A percentile compares a stretch with the other conserved stretches of the same genome.
Evolutionary conservation across 306 rosid species (phyloP).

Genomic region (Styphnolobium japonicum): DNA sequence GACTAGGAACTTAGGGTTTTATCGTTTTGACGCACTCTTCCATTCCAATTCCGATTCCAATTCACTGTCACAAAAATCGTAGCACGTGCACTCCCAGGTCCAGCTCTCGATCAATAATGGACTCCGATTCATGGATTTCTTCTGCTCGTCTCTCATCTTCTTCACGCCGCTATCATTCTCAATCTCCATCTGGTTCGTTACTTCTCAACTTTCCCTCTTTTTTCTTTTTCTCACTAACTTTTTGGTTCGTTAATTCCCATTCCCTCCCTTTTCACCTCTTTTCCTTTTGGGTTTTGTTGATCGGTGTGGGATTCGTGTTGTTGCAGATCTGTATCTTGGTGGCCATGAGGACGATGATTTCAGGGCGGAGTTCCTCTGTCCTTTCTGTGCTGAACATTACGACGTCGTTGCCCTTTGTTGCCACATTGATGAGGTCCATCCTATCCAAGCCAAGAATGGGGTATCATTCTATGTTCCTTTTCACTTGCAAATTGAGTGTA

Average conservation of each 20-base stretch:
- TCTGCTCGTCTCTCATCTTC: slow-evolving; percentile 42
- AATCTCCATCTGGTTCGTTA: slow-evolving; percentile 65
- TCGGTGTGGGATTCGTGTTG: neutral
- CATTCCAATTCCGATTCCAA: neutral
- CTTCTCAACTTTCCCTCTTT: neutral
- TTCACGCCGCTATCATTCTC: slow-evolving; percentile 44
- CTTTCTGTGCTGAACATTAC: slow-evolving; percentile 73
- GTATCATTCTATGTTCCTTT: slow-evolving; percentile 13
- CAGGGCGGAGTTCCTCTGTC: slow-evolving; percentile 67
- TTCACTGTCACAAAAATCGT: no score
- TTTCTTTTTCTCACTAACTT: neutral
- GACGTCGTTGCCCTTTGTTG: slow-evolving; percentile 83
- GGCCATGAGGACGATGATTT: slow-evolving; percentile 62
- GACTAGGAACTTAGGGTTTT: slow-evolving; percentile 11
- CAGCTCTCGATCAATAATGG: no score
- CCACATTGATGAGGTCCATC: slow-evolving; percentile 83
- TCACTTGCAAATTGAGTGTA: no score
- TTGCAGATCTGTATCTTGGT: slow-evolving; percentile 56
- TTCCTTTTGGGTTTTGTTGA: neutral
- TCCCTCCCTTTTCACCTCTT: neutral
- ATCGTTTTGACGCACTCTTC: neutral
- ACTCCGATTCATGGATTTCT: slow-evolving; percentile 62
- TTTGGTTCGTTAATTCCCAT: neutral
- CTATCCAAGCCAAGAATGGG: slow-evolving; percentile 68
- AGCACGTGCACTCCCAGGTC: no score